These are phyloP conservation scores for Cryphonectria japonica DNA, from an alignment of 2,329 filamentous ascomycete species.

Conservation along the genomic window DNA sequence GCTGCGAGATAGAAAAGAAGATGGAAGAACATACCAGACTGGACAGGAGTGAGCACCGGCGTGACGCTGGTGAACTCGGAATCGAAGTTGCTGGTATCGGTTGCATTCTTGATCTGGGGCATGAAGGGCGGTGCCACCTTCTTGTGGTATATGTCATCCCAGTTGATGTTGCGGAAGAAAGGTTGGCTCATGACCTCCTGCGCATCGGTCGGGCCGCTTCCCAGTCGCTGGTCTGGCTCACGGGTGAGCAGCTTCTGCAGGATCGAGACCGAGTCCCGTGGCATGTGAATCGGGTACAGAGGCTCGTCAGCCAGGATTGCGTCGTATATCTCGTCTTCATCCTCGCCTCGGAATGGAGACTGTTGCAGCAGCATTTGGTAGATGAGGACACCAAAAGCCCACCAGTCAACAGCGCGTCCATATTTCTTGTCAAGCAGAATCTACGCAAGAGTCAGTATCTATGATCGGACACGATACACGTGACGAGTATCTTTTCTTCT, in stretches of 20 bases:
- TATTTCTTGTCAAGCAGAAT: slow-evolving; percentile 99
- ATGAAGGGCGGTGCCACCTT: slow-evolving; percentile 85
- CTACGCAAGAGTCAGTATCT: slow-evolving; percentile 45
- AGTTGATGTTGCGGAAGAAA: slow-evolving; percentile 97
- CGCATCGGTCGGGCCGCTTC: slow-evolving; percentile 93
- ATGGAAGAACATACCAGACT: slow-evolving; percentile 74
- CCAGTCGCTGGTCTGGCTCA: slow-evolving; percentile 89
- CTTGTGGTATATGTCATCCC: slow-evolving; percentile 99
- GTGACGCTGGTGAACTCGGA: slow-evolving; percentile 98
- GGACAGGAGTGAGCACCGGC: slow-evolving; percentile 93
- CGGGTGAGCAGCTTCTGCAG: slow-evolving; percentile 95
- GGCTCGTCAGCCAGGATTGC: slow-evolving; percentile 97
- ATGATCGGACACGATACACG: background rate
- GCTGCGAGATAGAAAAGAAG: background rate
- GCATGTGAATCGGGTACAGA: slow-evolving; percentile 98
- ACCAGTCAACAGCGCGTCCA: slow-evolving; percentile 96
- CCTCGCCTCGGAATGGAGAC: slow-evolving; percentile 96
- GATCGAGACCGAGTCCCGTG: slow-evolving; percentile 94
- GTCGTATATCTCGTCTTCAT: slow-evolving; percentile 99
- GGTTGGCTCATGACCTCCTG: slow-evolving; percentile 99
- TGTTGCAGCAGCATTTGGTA: slow-evolving; percentile 99
- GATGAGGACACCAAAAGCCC: slow-evolving; percentile 98
- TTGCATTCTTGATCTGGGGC: slow-evolving; percentile 86
- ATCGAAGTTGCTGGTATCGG: slow-evolving; percentile 99
- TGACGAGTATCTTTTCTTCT: slow-evolving; percentile 13